Base-by-base conservation (phyloP, 2,329 filamentous ascomycete genomes). In the Colletotrichum musae region DNA sequence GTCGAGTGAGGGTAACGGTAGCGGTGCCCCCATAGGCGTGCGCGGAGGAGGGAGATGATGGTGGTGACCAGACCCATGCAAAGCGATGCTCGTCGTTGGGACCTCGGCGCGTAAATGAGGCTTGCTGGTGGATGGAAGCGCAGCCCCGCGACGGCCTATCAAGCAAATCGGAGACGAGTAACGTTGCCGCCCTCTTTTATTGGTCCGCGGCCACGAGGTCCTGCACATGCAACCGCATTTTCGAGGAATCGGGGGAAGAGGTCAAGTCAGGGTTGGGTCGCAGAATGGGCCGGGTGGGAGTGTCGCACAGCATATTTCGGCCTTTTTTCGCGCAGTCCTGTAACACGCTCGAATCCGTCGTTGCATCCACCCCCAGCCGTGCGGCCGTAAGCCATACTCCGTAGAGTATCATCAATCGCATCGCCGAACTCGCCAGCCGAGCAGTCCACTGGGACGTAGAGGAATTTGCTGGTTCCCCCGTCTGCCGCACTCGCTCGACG, bases 81-180 rank as follows among this genome's bases (percentile, higher is more conserved):
- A 73, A 78, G 72, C 51, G 67, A 62, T 70, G 68, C 58, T 66
- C n/a, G 28, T 56, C 26, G 56, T 73, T 73, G 75, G 41, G 60
- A 69, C 41, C 66, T 74, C 74, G 85, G 86, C 86, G 86, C 86
- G 82, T 88, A 88, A 84, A 80, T 76, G 79, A 80, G 80, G 80
- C 79, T 81, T 81, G 77, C 80, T 79, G 82, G 78, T 87, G 84
- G 85, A 80, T 79, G 77, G 79, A 74, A 74, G 77, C 73, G 73
- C 76, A 76, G 79, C 79, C 79, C 80, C 79, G 78, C 77, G 77
- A 79, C 77, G 74, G 75, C 75, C 74, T 73, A 77, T 81, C 75
- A 80, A 80, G 82, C 85, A 87, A 68, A 86, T 86, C 79, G 79
- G 81, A 84, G 75, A 78, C 74, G 77, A 81, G 79, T 78, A 77